Conservation (phyloP, 768 basidiomycete species). For the Dioszegia hungarica region DNA sequence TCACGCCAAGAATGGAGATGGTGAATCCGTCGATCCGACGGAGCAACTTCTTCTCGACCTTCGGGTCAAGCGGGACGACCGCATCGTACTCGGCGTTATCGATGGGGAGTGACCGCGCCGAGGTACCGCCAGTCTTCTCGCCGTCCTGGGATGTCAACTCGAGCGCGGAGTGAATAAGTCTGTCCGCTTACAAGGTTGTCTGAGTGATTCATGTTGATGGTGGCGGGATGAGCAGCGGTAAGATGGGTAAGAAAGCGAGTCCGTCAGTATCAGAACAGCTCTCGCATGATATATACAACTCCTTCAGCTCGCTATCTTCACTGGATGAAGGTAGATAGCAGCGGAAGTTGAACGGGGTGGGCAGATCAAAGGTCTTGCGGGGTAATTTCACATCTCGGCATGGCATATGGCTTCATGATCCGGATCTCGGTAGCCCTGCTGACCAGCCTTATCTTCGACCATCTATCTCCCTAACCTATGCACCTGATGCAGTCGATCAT, state of each 20-base stretch:
- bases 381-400: background rate
- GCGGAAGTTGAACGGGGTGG: background rate
- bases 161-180: no score
- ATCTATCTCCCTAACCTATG: no score
- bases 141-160: no score
- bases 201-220: no score
- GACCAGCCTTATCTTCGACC: background rate
- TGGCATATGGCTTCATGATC: background rate
- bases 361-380: background rate
- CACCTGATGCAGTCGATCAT: no score
- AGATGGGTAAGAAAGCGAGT: no score
- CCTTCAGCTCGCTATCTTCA: background rate
- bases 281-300: background rate
- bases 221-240: no score
- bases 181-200: no score
- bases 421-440: background rate
- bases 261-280: no score
- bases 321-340: background rate
- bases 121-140: background rate
- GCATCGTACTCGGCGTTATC: background rate
- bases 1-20: conserved; percentile 8
- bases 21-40: conserved; percentile 8
- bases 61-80: conserved; percentile 6
- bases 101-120: background rate
- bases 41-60: conserved; percentile 3